Conservation (phyloP, 768 basidiomycete genomes). For the Xanthoconium stramineum region DNA sequence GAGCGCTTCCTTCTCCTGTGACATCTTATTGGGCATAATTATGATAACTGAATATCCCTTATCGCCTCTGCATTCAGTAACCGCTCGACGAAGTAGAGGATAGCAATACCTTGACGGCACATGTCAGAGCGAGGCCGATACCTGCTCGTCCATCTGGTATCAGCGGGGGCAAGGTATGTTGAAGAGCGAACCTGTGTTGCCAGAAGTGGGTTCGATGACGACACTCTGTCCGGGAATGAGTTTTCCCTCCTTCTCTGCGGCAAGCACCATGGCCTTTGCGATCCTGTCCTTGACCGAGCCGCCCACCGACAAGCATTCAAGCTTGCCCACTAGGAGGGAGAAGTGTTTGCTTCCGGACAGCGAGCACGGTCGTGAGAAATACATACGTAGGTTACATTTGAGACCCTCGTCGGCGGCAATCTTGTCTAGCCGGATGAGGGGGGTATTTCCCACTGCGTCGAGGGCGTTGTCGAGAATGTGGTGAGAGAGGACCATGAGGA, state of each 20-base stretch:
- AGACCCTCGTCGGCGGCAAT: conserved; percentile 71
- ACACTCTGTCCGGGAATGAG: conserved; percentile 86
- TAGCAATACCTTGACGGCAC: conserved; percentile 80
- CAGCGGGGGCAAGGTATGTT: neutral
- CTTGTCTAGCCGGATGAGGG: conserved; percentile 81
- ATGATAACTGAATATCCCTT: conserved; percentile 92
- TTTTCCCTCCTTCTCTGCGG: conserved; percentile 85
- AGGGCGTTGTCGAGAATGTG: conserved; percentile 73
- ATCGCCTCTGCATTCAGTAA: conserved; percentile 77
- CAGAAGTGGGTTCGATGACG: conserved; percentile 93
- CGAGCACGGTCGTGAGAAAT: neutral
- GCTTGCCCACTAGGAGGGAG: conserved; percentile 70
- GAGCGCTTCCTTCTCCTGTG: conserved; percentile 89
- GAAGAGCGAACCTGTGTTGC: conserved; percentile 77
- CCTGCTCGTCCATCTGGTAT: conserved; percentile 40
- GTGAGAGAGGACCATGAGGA: conserved; percentile 32
- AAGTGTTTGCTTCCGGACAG: neutral
- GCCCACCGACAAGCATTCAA: conserved; percentile 87
- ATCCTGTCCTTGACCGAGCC: conserved; percentile 97
- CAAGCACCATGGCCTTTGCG: conserved; percentile 93
- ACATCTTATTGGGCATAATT: conserved; percentile 95
- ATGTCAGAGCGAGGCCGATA: conserved; percentile 90
- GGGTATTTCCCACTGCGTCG: conserved; percentile 87
- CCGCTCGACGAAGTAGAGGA: conserved; percentile 19
- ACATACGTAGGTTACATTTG: conserved; percentile 86